Conservation (phyloP, 192 early-diverging fungal genomes). For the Geranomyces variabilis region DNA sequence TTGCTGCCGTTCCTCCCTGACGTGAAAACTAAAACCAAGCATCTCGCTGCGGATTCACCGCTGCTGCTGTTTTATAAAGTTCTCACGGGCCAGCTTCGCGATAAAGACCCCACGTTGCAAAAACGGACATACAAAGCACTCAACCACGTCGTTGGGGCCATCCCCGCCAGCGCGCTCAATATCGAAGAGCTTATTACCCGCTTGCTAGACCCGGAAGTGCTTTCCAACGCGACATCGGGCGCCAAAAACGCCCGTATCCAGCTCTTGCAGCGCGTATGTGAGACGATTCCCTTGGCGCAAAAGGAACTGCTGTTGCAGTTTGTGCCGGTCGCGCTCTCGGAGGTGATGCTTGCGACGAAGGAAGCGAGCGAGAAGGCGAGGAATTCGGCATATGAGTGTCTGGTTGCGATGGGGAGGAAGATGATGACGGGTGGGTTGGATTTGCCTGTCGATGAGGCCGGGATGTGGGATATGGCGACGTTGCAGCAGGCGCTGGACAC, state of each 20-base stretch:
- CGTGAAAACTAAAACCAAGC: constrained; percentile 49
- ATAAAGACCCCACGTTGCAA: constrained; percentile 76
- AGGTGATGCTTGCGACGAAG: constrained; percentile 92
- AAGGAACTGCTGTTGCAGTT: constrained; percentile 68
- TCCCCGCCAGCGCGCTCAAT: constrained; percentile 37
- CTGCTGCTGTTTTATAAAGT: constrained; percentile 49
- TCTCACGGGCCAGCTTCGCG: constrained; percentile 58
- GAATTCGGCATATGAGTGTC: constrained; percentile 75
- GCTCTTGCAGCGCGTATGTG: constrained; percentile 67
- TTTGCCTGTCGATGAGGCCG: background rate
- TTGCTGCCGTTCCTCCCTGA: constrained; percentile 65
- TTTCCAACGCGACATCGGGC: constrained; percentile 63
- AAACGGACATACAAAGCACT: constrained; percentile 96
- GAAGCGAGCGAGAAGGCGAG: constrained; percentile 90
- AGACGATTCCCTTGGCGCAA: constrained; percentile 62
- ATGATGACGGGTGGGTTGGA: constrained; percentile 61
- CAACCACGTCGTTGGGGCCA: constrained; percentile 52
- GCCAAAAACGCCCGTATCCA: constrained; percentile 84
- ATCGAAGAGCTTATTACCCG: constrained; percentile 62
- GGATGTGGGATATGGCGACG: constrained; percentile 22
- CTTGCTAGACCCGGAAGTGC: constrained; percentile 70
- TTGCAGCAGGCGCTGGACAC: constrained; percentile 1
- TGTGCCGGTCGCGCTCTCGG: constrained; percentile 84
- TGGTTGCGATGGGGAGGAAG: constrained; percentile 86
- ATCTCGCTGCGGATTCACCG: constrained; percentile 36